Conservation (phyloP, 2,329 filamentous ascomycete genomes). For the Cladophialophora yegresii region DNA sequence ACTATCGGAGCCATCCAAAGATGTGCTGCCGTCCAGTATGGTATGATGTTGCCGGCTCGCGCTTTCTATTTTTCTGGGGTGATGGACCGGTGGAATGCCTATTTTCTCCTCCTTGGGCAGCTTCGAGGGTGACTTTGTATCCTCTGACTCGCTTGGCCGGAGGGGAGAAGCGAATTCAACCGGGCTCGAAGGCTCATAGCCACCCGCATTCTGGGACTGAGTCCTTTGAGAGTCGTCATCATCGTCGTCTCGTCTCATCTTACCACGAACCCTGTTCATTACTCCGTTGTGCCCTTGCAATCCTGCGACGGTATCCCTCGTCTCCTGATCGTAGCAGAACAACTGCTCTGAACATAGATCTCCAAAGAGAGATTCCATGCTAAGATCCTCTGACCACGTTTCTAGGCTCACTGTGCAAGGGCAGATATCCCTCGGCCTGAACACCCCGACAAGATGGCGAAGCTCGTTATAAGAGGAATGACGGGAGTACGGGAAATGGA, state of each 20-base stretch:
- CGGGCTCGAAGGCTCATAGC: constrained; percentile 16
- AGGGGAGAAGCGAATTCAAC: constrained; percentile 1
- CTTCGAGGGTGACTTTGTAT: background rate
- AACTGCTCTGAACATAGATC: constrained; percentile 60
- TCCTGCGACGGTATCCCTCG: constrained; percentile 49
- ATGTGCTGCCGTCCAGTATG: background rate
- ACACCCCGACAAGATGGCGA: constrained; percentile 66
- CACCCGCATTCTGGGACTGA: constrained; percentile 13
- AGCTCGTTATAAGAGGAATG: constrained; percentile 86
- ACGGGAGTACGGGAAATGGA: constrained; percentile 77
- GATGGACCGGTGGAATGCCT: background rate
- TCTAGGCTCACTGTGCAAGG: constrained; percentile 73
- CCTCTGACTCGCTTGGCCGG: background rate
- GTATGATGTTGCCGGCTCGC: too few species aligned
- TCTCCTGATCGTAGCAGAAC: constrained; percentile 67
- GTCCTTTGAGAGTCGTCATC: constrained; percentile 23
- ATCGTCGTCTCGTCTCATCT: constrained; percentile 29
- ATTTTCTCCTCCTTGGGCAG: background rate
- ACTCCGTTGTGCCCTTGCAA: constrained; percentile 28
- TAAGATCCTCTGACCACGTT: constrained; percentile 64
- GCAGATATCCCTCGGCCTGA: constrained; percentile 74
- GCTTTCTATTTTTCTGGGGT: background rate
- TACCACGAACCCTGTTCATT: constrained; percentile 34
- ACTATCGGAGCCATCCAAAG: background rate
- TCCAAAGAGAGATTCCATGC: constrained; percentile 72